phyloP scores from a whole-genome alignment of 306 rosid genomes.

The Sophora flavescens region DNA sequence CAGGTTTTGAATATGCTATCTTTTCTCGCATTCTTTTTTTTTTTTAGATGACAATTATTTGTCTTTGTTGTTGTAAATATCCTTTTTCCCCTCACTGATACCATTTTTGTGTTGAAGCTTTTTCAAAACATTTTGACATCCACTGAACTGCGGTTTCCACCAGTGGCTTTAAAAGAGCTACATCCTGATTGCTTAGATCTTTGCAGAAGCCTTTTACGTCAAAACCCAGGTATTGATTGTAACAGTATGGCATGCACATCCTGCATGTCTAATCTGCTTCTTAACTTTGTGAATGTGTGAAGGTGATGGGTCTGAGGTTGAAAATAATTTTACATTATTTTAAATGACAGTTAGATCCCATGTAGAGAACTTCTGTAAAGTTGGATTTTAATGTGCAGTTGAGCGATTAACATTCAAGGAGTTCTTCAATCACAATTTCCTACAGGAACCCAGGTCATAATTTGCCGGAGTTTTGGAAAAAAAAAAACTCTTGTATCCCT shows the following conservation, averaged over 20 bases:
- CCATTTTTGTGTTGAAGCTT: slow-evolving; percentile 67
- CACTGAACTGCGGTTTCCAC: slow-evolving; percentile 78
- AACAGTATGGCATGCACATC: slow-evolving; percentile 29
- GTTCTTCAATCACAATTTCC: slow-evolving; percentile 82
- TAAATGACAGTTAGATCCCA: slow-evolving; percentile 42
- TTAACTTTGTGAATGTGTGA: slow-evolving; percentile 1
- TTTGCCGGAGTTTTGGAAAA: slow-evolving; percentile 1
- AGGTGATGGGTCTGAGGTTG: slow-evolving; percentile 31
- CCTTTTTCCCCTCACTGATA: slow-evolving; percentile 36
- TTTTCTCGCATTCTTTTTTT: too few species aligned
- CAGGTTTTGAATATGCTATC: slow-evolving; percentile 67
- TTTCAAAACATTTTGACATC: slow-evolving; percentile 82
- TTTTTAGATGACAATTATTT: slow-evolving; percentile 6
- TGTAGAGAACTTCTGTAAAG: slow-evolving; percentile 42
- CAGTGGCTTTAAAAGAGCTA: slow-evolving; percentile 66
- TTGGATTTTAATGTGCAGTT: slow-evolving; percentile 69
- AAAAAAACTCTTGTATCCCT: not conserved
- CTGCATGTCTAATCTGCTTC: slow-evolving; percentile 32
- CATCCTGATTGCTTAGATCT: slow-evolving; percentile 89
- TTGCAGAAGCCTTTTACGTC: slow-evolving; percentile 87
- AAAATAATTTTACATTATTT: slow-evolving; percentile 31
- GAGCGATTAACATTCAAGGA: slow-evolving; percentile 88
- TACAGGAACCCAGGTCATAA: slow-evolving; percentile 68
- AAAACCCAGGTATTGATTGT: slow-evolving; percentile 77
- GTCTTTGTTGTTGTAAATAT: slow-evolving; percentile 12